Percentiles rank a stretch among this genome's conserved stretches.
Evolutionary conservation across 2,329 filamentous ascomycete species (phyloP).

Genomic region (Microdochium nivale): DNA sequence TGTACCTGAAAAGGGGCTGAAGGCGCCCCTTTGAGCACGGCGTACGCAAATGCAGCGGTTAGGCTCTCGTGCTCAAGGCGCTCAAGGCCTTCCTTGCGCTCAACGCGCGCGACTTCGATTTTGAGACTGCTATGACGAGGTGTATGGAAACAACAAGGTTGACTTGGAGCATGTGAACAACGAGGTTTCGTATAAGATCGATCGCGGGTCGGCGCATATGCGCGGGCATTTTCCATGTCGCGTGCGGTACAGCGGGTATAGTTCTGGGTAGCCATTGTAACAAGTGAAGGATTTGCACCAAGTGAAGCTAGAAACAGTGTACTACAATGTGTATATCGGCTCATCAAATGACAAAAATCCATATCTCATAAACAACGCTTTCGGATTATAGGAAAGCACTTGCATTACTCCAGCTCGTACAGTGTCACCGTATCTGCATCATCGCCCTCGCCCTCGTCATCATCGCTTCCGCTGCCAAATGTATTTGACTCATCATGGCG

Average conservation of each 20-base stretch:
- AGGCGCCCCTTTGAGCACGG: constrained; percentile 49
- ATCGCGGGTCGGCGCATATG: constrained; percentile 15
- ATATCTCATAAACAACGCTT: too few relatives aligned
- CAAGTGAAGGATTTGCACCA: too few relatives aligned
- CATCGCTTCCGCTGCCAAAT: neutral
- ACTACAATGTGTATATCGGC: too few relatives aligned
- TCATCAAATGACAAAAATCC: too few relatives aligned
- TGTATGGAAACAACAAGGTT: constrained; percentile 11
- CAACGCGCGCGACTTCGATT: constrained; percentile 16
- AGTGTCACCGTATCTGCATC: neutral
- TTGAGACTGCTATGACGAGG: constrained; percentile 17
- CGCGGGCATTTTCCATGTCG: constrained; percentile 15
- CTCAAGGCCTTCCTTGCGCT: constrained; percentile 15
- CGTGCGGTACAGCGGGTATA: constrained; percentile 10
- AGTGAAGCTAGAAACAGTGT: neutral
- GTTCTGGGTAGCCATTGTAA: neutral
- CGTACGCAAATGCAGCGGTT: constrained; percentile 45
- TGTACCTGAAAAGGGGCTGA: constrained; percentile 31
- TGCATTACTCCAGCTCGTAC: neutral
- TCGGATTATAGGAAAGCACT: too few relatives aligned
- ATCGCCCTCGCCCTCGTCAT: neutral
- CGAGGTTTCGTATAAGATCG: constrained; percentile 16
- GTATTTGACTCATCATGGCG: neutral
- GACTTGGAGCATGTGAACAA: constrained; percentile 15
- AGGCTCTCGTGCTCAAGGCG: constrained; percentile 25